Base-by-base conservation (phyloP, 2,329 filamentous ascomycete species). In the Fusarium nurragi region DNA sequence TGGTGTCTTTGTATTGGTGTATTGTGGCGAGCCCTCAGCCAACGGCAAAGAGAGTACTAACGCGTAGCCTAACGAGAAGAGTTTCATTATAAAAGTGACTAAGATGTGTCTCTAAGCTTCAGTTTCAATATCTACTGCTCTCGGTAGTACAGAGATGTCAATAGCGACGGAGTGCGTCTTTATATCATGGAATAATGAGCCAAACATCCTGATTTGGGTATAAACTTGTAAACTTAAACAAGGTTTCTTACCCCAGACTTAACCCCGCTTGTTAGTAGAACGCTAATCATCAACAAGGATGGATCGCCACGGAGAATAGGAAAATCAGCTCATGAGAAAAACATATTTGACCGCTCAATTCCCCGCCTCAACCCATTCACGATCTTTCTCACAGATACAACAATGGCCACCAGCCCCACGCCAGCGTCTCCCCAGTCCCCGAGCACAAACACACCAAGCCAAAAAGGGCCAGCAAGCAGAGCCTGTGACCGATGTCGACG, bases 401-500 rank as follows among this genome's bases (percentile, higher is more conserved):
- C 41, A 19, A 65, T 68, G 62, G 26, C 6, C 12, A 46, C 49
- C 2, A 57, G 63, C 55, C 60, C 59, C 68, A 62, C 55, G 40
- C 60, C 67, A 26, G 53, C 51, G 37, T 65, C 65, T 41, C 58
- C 68, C 34, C 59, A 58, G 26, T 60, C 64, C 23, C 63, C 58
- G n/a, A 43, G 50, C 32, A 32, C 60, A 26, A 56, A 58, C 23
- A 48, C 52, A 1, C 56, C 56, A 40, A 47, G 56, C 21, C 64
- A 67, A 62, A 70, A 23, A 10, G 26, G 26, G 26, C 26, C 26
- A 13, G 26, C 26, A 54, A 65, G 44, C 58, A 69, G 75, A 68
- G 75, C 75, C 2, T 77, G 75, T 65, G 76, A 77, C 59, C 74
- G 76, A 6, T 77, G 76, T 40, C 75, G 76, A 21, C 74, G 71